Evolutionary conservation across 805 yeast species (phyloP), one percentile per base, ranked within the genome.

Genomic region (Lipomyces yamadae): DNA sequence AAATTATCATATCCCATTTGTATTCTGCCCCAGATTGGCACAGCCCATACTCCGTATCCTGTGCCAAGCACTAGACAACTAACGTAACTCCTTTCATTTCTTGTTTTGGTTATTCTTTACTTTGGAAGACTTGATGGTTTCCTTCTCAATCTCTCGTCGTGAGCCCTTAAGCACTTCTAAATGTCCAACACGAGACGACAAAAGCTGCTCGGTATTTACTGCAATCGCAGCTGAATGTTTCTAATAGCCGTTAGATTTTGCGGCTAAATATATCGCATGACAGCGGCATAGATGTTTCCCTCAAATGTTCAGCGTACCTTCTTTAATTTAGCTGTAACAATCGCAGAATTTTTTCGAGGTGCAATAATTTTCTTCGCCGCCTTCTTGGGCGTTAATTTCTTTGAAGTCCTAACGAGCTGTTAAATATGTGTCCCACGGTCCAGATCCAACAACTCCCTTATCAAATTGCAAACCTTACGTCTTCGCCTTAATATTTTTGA

Each of bases 171-270:
- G 81, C 52, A 94, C 77, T 79, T 94, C 99, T 74, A 94, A 83
- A 78, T 94, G 98, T 33, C 99, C 99, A 6, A 94, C 98, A 76
- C 94, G 85, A 64, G 96, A 83, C 1, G 98, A 88, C 72, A 94
- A 86, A 65, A 92, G 82, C 79, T 86, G 92, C 79, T 94, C 99
- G 2, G 98, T 94, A 54, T 85, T 81, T 2, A 85, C 75, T 59
- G 79, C 81, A 76, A 81, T 85, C 72, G 82, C 85, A 2, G 85
- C 83, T 52, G 81, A 77, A 74, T 86, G 90, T 53, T 83, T 81
- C 76, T 87, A 88, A 60, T 83, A 4, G 7, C n/a, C 18, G 48
- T 42, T 42, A 42, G 29, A 80, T 65, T 89, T 79, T 66, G 54
- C 52, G 52, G 56, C 45, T 6, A 3, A 11, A 15, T 6, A 42